Evolutionary conservation across 371 early-diverging fungal genomes (phyloP).

Genomic region (Mortierella polycephala): DNA sequence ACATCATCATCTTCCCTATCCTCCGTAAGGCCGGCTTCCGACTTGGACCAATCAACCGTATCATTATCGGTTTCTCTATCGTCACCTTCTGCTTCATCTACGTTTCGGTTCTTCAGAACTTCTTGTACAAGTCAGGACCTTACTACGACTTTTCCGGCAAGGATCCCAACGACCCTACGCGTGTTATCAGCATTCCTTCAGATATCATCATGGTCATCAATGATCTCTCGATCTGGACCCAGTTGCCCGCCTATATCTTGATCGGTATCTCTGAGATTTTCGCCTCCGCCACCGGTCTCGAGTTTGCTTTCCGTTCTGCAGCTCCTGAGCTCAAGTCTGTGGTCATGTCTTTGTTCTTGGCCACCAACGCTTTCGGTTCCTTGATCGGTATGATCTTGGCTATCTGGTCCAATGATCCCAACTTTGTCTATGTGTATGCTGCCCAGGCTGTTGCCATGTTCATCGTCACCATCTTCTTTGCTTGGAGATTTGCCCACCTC

Average conservation of each 20-base stretch:
- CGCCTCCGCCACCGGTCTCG: constrained; percentile 79
- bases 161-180: constrained; percentile 39
- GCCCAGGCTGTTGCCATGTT: constrained; percentile 64
- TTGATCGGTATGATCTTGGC: constrained; percentile 75
- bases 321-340: constrained; percentile 80
- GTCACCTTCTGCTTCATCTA: constrained; percentile 76
- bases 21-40: constrained; percentile 71
- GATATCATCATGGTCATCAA: constrained; percentile 44
- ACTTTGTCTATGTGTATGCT: constrained; percentile 74
- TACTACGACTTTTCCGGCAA: constrained; percentile 61
- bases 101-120: constrained; percentile 74
- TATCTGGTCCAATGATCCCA: constrained; percentile 72
- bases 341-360: constrained; percentile 77
- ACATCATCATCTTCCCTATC: constrained; percentile 72
- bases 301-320: constrained; percentile 84
- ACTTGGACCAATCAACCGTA: constrained; percentile 76
- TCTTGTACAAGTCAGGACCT: constrained; percentile 71
- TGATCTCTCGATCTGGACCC: constrained; percentile 71
- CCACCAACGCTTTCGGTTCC: constrained; percentile 75
- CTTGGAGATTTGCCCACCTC: constrained; percentile 35
- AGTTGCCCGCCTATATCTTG: constrained; percentile 74
- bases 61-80: constrained; percentile 76
- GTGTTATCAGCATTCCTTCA: constrained; percentile 23
- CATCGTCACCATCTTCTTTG: constrained; percentile 55
- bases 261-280: constrained; percentile 80